Evolutionary conservation across 2,329 filamentous ascomycete species (phyloP).

Genomic region (Bisporella sp.): DNA sequence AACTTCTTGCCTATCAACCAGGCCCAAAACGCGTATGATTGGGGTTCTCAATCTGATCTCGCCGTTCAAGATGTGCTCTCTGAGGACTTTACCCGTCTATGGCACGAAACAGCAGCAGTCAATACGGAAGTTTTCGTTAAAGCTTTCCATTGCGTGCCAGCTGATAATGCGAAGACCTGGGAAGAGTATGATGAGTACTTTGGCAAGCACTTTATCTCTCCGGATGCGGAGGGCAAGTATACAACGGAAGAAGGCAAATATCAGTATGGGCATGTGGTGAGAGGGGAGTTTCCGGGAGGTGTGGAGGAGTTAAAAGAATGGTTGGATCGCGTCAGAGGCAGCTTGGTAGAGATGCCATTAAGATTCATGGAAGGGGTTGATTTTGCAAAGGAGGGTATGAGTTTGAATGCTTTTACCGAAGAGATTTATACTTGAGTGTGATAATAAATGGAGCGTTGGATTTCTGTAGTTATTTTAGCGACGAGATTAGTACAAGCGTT

Average conservation of each 20-base stretch:
- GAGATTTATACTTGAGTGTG: constrained; percentile 54
- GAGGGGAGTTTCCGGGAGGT: constrained; percentile 68
- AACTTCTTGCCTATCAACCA: constrained; percentile 73
- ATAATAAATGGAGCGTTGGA: too few relatives aligned
- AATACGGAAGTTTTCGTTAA: constrained; percentile 79
- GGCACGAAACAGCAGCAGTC: constrained; percentile 62
- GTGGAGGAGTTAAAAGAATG: constrained; percentile 66
- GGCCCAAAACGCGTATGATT: constrained; percentile 66
- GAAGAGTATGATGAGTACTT: constrained; percentile 69
- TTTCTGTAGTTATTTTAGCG: too few relatives aligned
- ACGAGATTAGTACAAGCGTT: too few relatives aligned
- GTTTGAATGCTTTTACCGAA: constrained; percentile 64
- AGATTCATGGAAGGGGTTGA: constrained; percentile 78
- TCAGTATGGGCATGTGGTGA: constrained; percentile 81
- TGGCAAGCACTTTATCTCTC: constrained; percentile 55
- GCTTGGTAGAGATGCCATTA: constrained; percentile 83
- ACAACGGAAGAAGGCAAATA: constrained; percentile 43
- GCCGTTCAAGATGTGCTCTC: constrained; percentile 70
- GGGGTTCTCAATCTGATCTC: constrained; percentile 58
- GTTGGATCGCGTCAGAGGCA: constrained; percentile 60
- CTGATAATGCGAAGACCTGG: constrained; percentile 63
- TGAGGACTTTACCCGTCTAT: constrained; percentile 61
- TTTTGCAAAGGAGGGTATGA: constrained; percentile 75
- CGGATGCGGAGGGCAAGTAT: constrained; percentile 37
- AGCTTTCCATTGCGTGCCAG: constrained; percentile 74